Conservation (phyloP, 768 basidiomycete species). For the Mycena kentingensis region DNA sequence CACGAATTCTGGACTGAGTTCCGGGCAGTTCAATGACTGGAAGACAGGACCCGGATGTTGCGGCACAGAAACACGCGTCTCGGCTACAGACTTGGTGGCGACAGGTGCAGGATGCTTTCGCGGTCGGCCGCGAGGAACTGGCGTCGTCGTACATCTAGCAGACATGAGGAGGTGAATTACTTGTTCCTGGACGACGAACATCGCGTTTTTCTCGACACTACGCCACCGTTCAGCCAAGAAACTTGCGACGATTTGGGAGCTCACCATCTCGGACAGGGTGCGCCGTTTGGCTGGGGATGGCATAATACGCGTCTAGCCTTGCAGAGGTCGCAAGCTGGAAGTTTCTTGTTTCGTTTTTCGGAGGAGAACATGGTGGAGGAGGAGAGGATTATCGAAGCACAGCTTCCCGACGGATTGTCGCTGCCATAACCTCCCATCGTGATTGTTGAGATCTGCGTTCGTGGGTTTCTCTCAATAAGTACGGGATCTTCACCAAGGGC, state of each 20-base stretch:
- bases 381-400: too few species aligned
- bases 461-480: too few species aligned
- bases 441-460: too few species aligned
- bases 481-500: too few species aligned
- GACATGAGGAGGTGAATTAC: background rate
- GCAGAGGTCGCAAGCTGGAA: background rate
- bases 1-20: constrained; percentile 4
- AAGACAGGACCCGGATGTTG: background rate
- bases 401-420: too few species aligned
- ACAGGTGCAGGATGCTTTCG: background rate
- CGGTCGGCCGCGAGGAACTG: background rate
- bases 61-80: background rate
- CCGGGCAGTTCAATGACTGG: too few species aligned
- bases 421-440: too few species aligned
- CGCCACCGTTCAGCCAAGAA: background rate
- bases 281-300: background rate
- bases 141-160: background rate
- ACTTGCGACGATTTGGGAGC: background rate
- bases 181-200: background rate
- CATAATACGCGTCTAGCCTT: background rate
- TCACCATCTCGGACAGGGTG: background rate
- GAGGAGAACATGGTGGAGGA: background rate
- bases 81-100: background rate
- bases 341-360: background rate
- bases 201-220: background rate